Evolutionary conservation across 2,329 filamentous ascomycete genomes (phyloP), one percentile per base, ranked within the genome.

Genomic region (Aspergillus quadrilineatus): DNA sequence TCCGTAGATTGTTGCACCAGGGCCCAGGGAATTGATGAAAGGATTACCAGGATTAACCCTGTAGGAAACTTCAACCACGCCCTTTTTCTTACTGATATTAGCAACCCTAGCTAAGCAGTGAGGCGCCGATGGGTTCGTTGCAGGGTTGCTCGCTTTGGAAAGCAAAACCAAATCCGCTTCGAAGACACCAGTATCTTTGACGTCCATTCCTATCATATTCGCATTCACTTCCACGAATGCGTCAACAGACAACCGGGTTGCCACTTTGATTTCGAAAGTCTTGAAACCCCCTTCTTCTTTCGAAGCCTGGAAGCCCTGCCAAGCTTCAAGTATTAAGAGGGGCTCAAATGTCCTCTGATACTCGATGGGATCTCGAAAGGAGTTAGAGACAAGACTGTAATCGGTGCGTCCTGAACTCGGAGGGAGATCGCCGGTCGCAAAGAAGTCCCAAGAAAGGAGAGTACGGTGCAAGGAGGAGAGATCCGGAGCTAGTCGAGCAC

Each of bases 401-500:
- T 85, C 81, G 47, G 87, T 86, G 14, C 85, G 85, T 50, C 85
- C 87, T 5, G 82, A 81, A 56, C 81, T 83, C 0, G 94, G 92
- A 5, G 94, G 94, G 57, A 92, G 89, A 67, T 92, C 90, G 29
- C 92, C 91, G 45, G 86, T 79, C 67, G 96, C 89, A 73, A 97
- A 99, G 63, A 95, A 96, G 63, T 99, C 90, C 94, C 94, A 99
- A 55, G 89, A 84, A 3, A 99, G 83, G 50, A 99, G 91, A 15
- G 88, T 88, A 65, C 89, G 87, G 70, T 97, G 94, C 30, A 99
- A 77, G 14, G 85, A 81, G 37, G 91, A 88, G 75, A 99, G 88
- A 63, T 95, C 90, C 6, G 95, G 94, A 32, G 92, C 89, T 58
- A 99, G 81, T 60, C 94, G 88, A 61, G 94, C 93, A 65, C 93